Evolutionary conservation across 2,329 filamentous ascomycete species (phyloP).

Genomic region (Xenoacremonium recifei): DNA sequence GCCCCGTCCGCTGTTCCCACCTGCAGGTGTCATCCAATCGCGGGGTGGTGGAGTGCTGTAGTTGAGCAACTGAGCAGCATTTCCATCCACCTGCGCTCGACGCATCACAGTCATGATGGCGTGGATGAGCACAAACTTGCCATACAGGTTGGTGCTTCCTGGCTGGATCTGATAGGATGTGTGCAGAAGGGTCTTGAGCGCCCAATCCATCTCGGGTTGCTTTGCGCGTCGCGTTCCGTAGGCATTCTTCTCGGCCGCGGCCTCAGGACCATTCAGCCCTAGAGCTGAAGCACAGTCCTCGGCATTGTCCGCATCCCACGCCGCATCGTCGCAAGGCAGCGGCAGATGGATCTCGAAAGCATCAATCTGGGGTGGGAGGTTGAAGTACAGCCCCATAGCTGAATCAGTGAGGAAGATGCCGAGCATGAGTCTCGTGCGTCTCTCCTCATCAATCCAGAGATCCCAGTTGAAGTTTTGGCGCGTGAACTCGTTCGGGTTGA

Average conservation of each 20-base stretch:
- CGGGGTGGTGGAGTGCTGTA: conserved; percentile 57
- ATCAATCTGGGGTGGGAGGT: conserved; percentile 62
- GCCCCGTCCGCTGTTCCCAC: conserved; percentile 41
- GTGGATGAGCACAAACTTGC: conserved; percentile 73
- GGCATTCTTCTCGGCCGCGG: conserved; percentile 55
- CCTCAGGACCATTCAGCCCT: conserved; percentile 57
- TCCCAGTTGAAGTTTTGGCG: conserved; percentile 61
- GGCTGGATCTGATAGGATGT: conserved; percentile 58
- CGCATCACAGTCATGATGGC: conserved; percentile 62
- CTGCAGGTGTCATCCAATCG: conserved; percentile 52
- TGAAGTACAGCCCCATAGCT: conserved; percentile 70
- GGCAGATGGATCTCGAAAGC: conserved; percentile 63
- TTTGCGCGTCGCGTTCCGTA: conserved; percentile 62
- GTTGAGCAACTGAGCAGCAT: conserved; percentile 32
- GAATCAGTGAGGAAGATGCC: conserved; percentile 64
- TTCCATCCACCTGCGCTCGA: conserved; percentile 41
- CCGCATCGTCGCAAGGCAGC: conserved; percentile 70
- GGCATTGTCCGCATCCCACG: conserved; percentile 64
- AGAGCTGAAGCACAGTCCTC: conserved; percentile 64
- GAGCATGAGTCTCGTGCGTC: conserved; percentile 63
- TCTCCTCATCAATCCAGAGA: conserved; percentile 70
- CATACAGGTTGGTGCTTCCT: conserved; percentile 67
- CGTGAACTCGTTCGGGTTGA: conserved; percentile 45
- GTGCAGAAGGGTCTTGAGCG: conserved; percentile 60
- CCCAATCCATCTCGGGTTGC: conserved; percentile 63